Evolutionary conservation across 2,329 filamentous ascomycete genomes (phyloP), one percentile per base, ranked within the genome.

Genomic region (Keithomyces neogunnii): DNA sequence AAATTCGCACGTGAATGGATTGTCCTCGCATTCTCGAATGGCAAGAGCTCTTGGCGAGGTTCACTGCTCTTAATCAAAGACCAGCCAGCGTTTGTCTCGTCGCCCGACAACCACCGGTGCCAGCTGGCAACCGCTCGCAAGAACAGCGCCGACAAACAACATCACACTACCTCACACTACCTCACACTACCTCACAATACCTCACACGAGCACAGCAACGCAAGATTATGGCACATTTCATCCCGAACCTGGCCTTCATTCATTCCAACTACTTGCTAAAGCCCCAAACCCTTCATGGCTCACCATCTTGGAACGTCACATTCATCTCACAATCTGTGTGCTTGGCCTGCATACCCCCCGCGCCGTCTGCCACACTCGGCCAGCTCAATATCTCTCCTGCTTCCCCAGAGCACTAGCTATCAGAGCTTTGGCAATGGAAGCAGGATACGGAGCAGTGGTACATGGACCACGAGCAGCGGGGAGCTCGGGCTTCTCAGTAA

Each of bases 391-490:
- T 64, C 63, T 1, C 50, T 64, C 3, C 44, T 54, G 3, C 57
- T 60, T 7, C 59, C 65, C 1, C 63, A 63, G 42, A 60, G 56
- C 45, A 52, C 57, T 9, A 61, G 58, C 11, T 40, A 62, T 10
- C 61, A 64, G 36, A 60, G 60, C 49, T 48, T 60, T 11, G 53
- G 51, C 29, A 53, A 53, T 19, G 55, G 56, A 19, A 50, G 55
- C 26, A 62, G 56, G 29, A 57, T 68, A 47, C 64, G 62, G 49
- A 76, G 69, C 55, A 81, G 76, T 60, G 74, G 72, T 42, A 82
- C 77, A 3, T 84, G 81, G 81, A 75, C 77, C 1, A 76, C 77
- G 19, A 78, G 76, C 42, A 80, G 74, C 51, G 75, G 73, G 39
- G 77, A 77, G 33, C 58, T 71, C 19, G 74, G 70, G 2, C 60